Conservation (phyloP, 2,329 filamentous ascomycete genomes). For the Elsinoe fawcettii region DNA sequence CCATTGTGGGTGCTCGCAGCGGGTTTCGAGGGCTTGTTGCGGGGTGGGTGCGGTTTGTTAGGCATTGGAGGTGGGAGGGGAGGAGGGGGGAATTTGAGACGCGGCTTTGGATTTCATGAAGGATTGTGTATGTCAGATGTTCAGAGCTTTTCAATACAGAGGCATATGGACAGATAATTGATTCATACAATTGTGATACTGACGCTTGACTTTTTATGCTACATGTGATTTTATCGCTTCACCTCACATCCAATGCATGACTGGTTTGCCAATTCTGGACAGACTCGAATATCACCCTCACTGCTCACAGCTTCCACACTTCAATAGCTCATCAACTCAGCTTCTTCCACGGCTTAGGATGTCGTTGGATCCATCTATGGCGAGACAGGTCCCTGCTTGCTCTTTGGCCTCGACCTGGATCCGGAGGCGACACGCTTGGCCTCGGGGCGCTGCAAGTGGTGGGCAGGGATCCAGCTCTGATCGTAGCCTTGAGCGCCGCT, state of each 20-base stretch:
- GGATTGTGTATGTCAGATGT: not conserved
- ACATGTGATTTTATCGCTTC: not conserved
- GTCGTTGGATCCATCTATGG: not conserved
- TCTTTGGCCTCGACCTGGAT: conserved; percentile 33
- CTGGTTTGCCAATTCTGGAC: not conserved
- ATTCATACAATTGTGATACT: not conserved
- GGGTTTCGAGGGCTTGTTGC: conserved; percentile 33
- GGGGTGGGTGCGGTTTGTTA: conserved; percentile 43
- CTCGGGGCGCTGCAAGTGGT: conserved; percentile 80
- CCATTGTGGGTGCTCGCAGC: conserved; percentile 29
- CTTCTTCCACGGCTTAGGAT: not conserved
- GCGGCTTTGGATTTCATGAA: not conserved
- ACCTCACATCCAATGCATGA: not conserved
- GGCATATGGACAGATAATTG: not conserved
- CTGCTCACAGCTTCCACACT: no score
- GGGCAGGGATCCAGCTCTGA: conserved; percentile 85
- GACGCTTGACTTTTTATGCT: conserved; percentile 3
- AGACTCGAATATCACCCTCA: not conserved
- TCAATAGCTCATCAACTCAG: no score
- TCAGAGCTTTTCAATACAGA: not conserved
- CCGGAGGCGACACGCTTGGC: conserved; percentile 53
- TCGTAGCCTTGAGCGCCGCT: conserved; percentile 71
- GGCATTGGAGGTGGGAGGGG: conserved; percentile 31
- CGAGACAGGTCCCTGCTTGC: conserved; percentile 22
- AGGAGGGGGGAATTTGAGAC: not conserved